Conservation (phyloP, 2,329 filamentous ascomycete genomes). For the Daldinia sp. region DNA sequence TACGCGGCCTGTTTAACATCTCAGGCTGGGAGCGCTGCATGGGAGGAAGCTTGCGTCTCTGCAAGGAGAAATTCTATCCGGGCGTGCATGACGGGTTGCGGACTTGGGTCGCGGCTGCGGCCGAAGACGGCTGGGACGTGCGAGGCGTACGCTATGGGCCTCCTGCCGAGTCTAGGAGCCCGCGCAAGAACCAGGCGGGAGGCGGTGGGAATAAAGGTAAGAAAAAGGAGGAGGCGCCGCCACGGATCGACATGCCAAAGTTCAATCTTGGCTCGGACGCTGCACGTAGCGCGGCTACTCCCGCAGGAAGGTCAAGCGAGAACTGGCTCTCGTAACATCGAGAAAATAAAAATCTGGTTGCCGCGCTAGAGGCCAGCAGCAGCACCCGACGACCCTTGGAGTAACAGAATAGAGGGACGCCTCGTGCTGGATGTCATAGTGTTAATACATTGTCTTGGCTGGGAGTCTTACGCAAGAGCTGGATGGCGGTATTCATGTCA, state of each 20-base stretch:
- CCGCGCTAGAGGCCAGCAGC: neutral
- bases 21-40: constrained; percentile 93
- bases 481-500: constrained; percentile 28
- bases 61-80: constrained; percentile 98
- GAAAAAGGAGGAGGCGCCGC: constrained; percentile 63
- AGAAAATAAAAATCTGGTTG: neutral
- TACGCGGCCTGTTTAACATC: constrained; percentile 80
- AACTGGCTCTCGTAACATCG: constrained; percentile 46
- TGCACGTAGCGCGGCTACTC: constrained; percentile 27
- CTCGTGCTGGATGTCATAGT: neutral
- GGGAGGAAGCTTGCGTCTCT: constrained; percentile 83
- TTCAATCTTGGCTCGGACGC: constrained; percentile 58
- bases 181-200: constrained; percentile 55
- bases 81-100: constrained; percentile 87
- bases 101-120: constrained; percentile 88
- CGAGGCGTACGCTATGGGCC: constrained; percentile 81
- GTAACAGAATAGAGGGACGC: constrained; percentile 11
- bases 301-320: constrained; percentile 35
- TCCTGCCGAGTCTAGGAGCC: constrained; percentile 51
- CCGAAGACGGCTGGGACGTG: constrained; percentile 88
- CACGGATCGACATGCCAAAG: constrained; percentile 68
- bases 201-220: constrained; percentile 47
- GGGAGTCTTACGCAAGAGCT: constrained; percentile 15
- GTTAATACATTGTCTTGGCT: constrained; percentile 15
- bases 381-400: constrained; percentile 6